Evolutionary conservation across 345 rosid species (phyloP).

Genomic region (Microcos paniculata): DNA sequence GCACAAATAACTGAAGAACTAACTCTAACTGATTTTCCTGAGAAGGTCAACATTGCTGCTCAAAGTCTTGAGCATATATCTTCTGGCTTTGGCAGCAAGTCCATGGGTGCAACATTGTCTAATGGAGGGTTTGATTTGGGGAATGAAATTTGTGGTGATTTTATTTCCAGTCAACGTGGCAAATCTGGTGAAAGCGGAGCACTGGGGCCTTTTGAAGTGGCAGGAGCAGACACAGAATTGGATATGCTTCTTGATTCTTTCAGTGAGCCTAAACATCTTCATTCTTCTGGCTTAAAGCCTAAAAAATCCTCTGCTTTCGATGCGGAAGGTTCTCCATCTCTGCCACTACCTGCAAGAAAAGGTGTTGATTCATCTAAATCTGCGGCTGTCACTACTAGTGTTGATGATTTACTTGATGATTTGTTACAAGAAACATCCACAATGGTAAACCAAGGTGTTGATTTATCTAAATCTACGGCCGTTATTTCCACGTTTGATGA

Average conservation of each 20-base stretch:
- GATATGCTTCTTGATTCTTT: conserved; percentile 67
- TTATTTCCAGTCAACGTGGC: conserved; percentile 9
- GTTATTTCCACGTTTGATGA: conserved; percentile 34
- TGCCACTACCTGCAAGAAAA: conserved; percentile 21
- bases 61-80: conserved; percentile 4
- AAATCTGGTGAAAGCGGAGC: conserved; percentile 16
- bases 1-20: conserved; percentile 22
- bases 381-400: conserved; percentile 20
- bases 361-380: conserved; percentile 14
- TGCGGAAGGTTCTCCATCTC: conserved; percentile 8
- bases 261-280: conserved; percentile 29
- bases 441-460: conserved; percentile 1
- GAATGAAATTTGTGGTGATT: conserved; percentile 24
- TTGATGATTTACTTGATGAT: conserved; percentile 56
- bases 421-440: conserved; percentile 52
- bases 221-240: conserved; percentile 58
- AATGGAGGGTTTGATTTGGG: conserved; percentile 15
- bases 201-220: conserved; percentile 28
- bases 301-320: neutral
- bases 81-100: conserved; percentile 2
- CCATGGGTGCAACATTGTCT: conserved; percentile 10
- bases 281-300: conserved; percentile 20
- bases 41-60: conserved; percentile 18
- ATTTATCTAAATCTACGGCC: conserved; percentile 14
- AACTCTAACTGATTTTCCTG: conserved; percentile 20